Conservation (phyloP, 192 early-diverging fungal species). For the Coemansia aciculifera region DNA sequence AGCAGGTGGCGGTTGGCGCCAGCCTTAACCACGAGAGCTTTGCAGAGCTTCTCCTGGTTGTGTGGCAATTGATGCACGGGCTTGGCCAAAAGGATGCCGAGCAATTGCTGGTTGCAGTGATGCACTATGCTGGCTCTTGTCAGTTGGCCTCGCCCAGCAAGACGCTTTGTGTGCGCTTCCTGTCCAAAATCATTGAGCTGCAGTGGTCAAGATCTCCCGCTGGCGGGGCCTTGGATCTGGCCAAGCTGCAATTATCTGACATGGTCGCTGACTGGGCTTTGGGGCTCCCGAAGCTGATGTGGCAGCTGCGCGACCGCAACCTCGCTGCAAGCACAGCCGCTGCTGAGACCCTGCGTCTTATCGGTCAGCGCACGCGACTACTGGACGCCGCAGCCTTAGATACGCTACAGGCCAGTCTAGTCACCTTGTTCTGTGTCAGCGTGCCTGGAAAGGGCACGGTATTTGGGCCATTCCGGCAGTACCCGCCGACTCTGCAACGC, state of each 20-base stretch:
- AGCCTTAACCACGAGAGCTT: conserved; percentile 30
- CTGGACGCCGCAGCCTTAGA: conserved; percentile 20
- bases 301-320: conserved; percentile 54
- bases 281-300: conserved; percentile 48
- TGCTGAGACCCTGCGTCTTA: conserved; percentile 30
- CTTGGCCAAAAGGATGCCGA: conserved; percentile 23
- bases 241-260: conserved; percentile 9
- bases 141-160: conserved; percentile 36
- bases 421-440: conserved; percentile 46
- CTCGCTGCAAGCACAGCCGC: conserved; percentile 35
- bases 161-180: conserved; percentile 37
- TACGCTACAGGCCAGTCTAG: conserved; percentile 37
- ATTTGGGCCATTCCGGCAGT: conserved; percentile 45
- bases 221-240: conserved; percentile 9
- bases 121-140: conserved; percentile 30
- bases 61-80: conserved; percentile 37
- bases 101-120: conserved; percentile 24
- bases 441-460: conserved; percentile 48
- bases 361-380: conserved; percentile 43
- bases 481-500: conserved; percentile 34
- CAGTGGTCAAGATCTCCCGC: conserved; percentile 28
- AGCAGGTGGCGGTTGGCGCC: conserved; percentile 9
- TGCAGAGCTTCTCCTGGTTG: conserved; percentile 32
- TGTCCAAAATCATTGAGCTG: conserved; percentile 28
- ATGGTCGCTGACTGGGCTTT: conserved; percentile 32